These are phyloP conservation scores for Gonapodya prolifera DNA, from an alignment of 192 early-diverging fungal species.

Conservation along the genomic window DNA sequence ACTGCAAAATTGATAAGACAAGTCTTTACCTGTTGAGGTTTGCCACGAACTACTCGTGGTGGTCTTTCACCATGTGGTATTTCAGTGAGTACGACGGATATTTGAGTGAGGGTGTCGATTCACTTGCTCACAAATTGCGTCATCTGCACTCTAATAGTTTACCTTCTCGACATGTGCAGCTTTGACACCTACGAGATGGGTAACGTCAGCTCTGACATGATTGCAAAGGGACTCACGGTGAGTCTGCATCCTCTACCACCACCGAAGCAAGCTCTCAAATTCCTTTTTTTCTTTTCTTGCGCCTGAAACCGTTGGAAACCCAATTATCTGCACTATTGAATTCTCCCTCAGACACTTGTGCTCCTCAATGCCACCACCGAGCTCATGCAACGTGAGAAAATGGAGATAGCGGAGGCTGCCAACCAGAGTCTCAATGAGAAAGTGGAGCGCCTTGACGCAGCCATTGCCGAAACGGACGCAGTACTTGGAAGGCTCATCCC, in stretches of 20 bases:
- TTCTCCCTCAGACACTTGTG: not conserved
- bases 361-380: not conserved
- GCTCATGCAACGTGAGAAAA: not conserved
- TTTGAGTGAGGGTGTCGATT: too few species aligned
- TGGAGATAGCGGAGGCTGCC: not conserved
- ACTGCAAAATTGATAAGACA: not conserved
- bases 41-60: not conserved
- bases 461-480: not conserved
- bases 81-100: not conserved
- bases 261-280: too few species aligned
- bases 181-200: not conserved
- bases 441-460: not conserved
- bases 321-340: too few species aligned
- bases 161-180: not conserved
- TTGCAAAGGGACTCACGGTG: not conserved
- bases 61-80: not conserved
- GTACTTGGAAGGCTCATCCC: not conserved
- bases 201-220: not conserved
- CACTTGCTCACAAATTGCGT: not conserved
- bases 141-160: not conserved
- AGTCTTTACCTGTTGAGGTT: not conserved
- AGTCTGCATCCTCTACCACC: not conserved
- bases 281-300: too few species aligned
- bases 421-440: not conserved
- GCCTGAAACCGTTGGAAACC: too few species aligned